These are phyloP conservation scores for Ophiosphaerella herpotricha DNA, from an alignment of 2,329 filamentous ascomycete species.

Conservation along the genomic window DNA sequence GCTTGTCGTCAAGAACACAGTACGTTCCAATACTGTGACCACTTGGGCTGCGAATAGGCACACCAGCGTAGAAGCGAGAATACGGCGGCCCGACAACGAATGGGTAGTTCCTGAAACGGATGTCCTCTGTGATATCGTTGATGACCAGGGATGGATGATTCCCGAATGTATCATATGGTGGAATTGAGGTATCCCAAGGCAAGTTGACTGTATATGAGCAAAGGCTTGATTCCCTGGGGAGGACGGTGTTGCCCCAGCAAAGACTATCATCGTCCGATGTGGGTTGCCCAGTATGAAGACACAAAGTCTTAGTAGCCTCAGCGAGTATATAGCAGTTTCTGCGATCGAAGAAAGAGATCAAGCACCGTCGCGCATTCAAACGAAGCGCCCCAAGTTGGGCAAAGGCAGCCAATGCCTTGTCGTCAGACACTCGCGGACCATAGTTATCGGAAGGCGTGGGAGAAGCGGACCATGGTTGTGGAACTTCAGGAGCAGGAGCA, in stretches of 20 bases:
- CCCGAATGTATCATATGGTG: slow-evolving; percentile 20
- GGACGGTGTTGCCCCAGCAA: slow-evolving; percentile 40
- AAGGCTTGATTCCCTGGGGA: slow-evolving; percentile 40
- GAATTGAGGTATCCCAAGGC: slow-evolving; percentile 13
- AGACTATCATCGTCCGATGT: slow-evolving; percentile 34
- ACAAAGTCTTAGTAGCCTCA: slow-evolving; percentile 39
- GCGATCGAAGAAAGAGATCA: slow-evolving; percentile 48
- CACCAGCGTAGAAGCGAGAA: slow-evolving; percentile 60
- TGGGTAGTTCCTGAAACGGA: slow-evolving; percentile 46
- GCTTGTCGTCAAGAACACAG: slow-evolving; percentile 63
- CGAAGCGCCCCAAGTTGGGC: slow-evolving; percentile 47
- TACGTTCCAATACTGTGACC: slow-evolving; percentile 65
- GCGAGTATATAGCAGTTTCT: slow-evolving; percentile 43
- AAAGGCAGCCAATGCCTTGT: slow-evolving; percentile 44
- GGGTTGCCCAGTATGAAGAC: slow-evolving; percentile 32
- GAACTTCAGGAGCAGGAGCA: slow-evolving; percentile 8
- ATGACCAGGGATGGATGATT: slow-evolving; percentile 37
- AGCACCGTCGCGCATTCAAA: slow-evolving; percentile 40
- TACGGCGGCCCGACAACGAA: slow-evolving; percentile 39
- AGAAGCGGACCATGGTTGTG: slow-evolving; percentile 12
- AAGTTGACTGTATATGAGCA: slow-evolving; percentile 43
- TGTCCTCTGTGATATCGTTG: slow-evolving; percentile 38
- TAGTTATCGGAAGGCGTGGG: slow-evolving; percentile 14
- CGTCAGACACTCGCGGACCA: slow-evolving; percentile 29
- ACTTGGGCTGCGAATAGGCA: slow-evolving; percentile 63